Evolutionary conservation across 257 asterid species (phyloP), one percentile per base, ranked within the genome.

Genomic region (Capsicum chinense): DNA sequence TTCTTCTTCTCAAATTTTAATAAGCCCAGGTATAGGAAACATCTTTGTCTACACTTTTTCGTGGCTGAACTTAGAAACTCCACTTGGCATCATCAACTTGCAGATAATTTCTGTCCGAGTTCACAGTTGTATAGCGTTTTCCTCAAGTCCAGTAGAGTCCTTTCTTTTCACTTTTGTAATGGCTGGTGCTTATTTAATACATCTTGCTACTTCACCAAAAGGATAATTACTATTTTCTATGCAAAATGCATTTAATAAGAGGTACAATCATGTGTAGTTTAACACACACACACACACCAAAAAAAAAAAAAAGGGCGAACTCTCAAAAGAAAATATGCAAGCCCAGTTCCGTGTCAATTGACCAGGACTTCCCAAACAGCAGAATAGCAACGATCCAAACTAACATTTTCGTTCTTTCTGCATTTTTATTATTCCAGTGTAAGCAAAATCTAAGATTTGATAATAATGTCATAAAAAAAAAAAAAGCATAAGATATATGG

Each of bases 161-260:
- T 52, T 76, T 54, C 62, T 52, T 2, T 76, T 76, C 63, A 5
- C 63, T 14, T 21, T 54, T 54, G 59, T 76, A 76, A 76, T 8
- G 10, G 48, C 48, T 26, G 64, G 81, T 54, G 47, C 62, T 33
- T 74, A 48, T 26, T 50, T 74, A 52, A 26, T 26, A 52, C 21
- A 54, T 54, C 79, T 26, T 76, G 44, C 81, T 13, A 74, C 81
- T 54, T 74, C 57, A 74, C 62, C 62, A 74, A 21, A 63, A 52
- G 52, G 16, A 56, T 16, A 52, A 26, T 13, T 76, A 26, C 47
- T 52, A 47, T 19, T 50, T n/a, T 73, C 17, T 26, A 73, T 4
- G 3, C 7, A 26, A 63, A 63, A 66, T 66, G 10, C 48, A 33
- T 66, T 48, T 66, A 66, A 64, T 66, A 66, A 33, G 42, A 63